Evolutionary conservation across 169 alveolate genomes (phyloP).

Genomic region (Theileria parva): DNA sequence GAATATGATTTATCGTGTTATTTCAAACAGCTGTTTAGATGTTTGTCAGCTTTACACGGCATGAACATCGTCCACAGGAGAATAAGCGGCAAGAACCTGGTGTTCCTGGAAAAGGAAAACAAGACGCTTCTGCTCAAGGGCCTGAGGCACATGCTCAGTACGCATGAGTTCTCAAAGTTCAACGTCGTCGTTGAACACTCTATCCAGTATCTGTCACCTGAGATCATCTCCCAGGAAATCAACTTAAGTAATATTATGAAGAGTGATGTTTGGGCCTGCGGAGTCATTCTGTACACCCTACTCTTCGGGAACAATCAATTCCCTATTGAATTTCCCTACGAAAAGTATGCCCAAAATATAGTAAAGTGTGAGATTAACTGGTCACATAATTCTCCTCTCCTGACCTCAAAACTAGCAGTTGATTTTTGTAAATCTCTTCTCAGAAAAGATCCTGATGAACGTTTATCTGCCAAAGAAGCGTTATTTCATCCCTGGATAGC

Average conservation of each 20-base stretch:
- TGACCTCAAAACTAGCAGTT: conserved; percentile 3
- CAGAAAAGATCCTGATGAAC: background rate
- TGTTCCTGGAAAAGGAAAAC: background rate
- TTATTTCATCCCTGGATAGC: conserved; percentile 28
- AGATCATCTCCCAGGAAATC: conserved; percentile 14
- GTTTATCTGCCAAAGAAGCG: conserved; percentile 20
- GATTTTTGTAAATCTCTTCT: conserved; percentile 28
- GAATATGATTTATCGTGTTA: conserved; percentile 22
- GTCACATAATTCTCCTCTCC: conserved; percentile 11
- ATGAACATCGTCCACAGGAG: conserved; percentile 22
- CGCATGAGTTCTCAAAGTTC: conserved; percentile 26
- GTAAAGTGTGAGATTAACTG: conserved; percentile 17
- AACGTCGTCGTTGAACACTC: conserved; percentile 13
- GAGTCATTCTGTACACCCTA: conserved; percentile 21
- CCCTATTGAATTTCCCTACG: conserved; percentile 10
- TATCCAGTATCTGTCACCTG: conserved; percentile 30
- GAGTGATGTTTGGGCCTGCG: conserved; percentile 35
- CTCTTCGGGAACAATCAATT: conserved; percentile 12
- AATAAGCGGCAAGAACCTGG: conserved; percentile 17
- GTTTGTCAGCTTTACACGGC: conserved; percentile 13
- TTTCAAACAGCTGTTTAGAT: conserved; percentile 5
- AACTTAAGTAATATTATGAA: background rate
- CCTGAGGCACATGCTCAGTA: conserved; percentile 4
- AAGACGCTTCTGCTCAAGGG: conserved; percentile 6
- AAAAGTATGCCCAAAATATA: conserved; percentile 16